Conservation (phyloP, 495 filamentous ascomycete species). For the Arthonia radiata region DNA sequence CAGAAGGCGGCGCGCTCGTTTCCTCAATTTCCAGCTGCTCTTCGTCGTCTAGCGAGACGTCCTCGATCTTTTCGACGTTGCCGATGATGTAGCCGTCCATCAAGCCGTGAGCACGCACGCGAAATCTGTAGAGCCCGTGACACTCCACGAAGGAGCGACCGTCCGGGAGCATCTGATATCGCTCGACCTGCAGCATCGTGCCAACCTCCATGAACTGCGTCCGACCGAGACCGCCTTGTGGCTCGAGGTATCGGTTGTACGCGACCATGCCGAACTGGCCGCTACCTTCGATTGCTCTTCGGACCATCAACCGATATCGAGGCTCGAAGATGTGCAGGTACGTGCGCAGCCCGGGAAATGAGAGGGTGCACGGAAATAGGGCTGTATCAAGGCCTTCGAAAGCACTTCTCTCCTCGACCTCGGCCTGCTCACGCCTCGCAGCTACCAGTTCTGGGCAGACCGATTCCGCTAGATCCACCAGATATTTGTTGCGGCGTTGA, state of each 20-base stretch:
- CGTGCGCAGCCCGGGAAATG: conserved; percentile 61
- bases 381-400: conserved; percentile 38
- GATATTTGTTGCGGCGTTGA: conserved; percentile 34
- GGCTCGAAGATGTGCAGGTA: conserved; percentile 84
- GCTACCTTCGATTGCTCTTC: conserved; percentile 45
- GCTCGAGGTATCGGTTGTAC: conserved; percentile 28
- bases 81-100: conserved; percentile 59
- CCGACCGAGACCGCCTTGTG: conserved; percentile 32
- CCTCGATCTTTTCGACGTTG: conserved; percentile 45
- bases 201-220: conserved; percentile 47
- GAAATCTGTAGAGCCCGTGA: conserved; percentile 50
- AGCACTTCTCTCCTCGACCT: conserved; percentile 24
- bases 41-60: conserved; percentile 60
- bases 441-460: conserved; percentile 44
- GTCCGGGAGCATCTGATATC: conserved; percentile 45
- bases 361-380: conserved; percentile 58
- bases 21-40: conserved; percentile 46
- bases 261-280: conserved; percentile 67
- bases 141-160: conserved; percentile 61
- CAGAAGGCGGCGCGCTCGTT: conserved; percentile 12
- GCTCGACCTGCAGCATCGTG: conserved; percentile 49
- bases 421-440: conserved; percentile 24
- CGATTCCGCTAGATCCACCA: conserved; percentile 30
- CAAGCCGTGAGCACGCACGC: conserved; percentile 32
- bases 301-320: conserved; percentile 69